phyloP scores from a whole-genome alignment of 345 rosid species.

The Limnanthes douglasii region DNA sequence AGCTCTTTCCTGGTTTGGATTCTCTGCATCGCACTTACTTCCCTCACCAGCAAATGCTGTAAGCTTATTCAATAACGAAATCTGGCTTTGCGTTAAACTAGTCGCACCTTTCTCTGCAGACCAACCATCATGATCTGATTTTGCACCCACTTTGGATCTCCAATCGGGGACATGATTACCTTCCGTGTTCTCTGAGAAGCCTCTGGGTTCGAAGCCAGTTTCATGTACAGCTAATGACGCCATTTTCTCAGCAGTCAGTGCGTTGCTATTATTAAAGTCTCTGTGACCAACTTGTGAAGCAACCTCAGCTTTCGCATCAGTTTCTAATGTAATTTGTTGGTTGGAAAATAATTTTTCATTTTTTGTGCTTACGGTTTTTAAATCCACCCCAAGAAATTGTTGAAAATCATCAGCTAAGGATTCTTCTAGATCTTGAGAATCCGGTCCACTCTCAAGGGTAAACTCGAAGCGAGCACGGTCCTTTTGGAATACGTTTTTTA shows the following conservation, averaged over 20 bases:
- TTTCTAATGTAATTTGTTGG: slow-evolving; percentile 16
- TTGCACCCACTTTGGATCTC: slow-evolving; percentile 10
- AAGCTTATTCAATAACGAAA: slow-evolving; percentile 38
- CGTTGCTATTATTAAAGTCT: slow-evolving; percentile 7
- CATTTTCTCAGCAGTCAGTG: slow-evolving; percentile 10
- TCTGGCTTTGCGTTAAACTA: slow-evolving; percentile 26
- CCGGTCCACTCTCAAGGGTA: slow-evolving; percentile 8
- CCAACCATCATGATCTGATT: slow-evolving; percentile 13
- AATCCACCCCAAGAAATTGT: slow-evolving; percentile 16
- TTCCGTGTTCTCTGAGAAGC: slow-evolving; percentile 15
- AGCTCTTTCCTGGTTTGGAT: slow-evolving; percentile 67
- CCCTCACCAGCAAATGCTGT: slow-evolving; percentile 30
- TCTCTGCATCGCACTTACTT: slow-evolving; percentile 30
- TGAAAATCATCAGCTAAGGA: slow-evolving; percentile 14
- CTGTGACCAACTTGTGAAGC: slow-evolving; percentile 11
- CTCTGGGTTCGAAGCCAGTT: slow-evolving; percentile 13
- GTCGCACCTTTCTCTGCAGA: slow-evolving; percentile 8
- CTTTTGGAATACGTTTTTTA: slow-evolving; percentile 13
- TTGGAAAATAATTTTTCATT: slow-evolving; percentile 10
- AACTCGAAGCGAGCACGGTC: slow-evolving; percentile 11
- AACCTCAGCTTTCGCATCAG: slow-evolving; percentile 10
- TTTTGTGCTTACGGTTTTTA: slow-evolving; percentile 10
- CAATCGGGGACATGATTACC: slow-evolving; percentile 9
- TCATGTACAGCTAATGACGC: slow-evolving; percentile 13
- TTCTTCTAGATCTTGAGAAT: slow-evolving; percentile 15